Percentiles rank a stretch among this genome's conserved stretches.
Evolutionary conservation across 208 protist species (phyloP).

Genomic region (Strigomonas culicis): DNA sequence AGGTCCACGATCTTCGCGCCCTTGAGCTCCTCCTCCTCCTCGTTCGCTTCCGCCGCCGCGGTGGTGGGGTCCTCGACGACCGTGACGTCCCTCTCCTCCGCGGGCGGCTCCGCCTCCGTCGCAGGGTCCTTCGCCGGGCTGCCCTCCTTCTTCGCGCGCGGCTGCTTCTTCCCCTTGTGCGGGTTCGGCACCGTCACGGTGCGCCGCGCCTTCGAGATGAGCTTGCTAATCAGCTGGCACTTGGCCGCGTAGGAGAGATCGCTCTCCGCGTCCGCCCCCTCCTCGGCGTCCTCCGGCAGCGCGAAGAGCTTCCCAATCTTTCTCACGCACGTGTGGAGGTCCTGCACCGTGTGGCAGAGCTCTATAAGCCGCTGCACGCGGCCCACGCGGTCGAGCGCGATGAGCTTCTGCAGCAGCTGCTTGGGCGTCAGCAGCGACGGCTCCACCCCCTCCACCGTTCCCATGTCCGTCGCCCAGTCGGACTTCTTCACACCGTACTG

Average conservation of each 20-base stretch:
- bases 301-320: constrained; percentile 26
- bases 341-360: constrained; percentile 31
- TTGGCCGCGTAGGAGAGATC: constrained; percentile 38
- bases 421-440: constrained; percentile 50
- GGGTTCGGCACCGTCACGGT: constrained; percentile 19
- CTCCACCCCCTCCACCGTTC: constrained; percentile 18
- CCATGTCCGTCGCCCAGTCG: constrained; percentile 30
- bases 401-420: constrained; percentile 59
- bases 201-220: constrained; percentile 77
- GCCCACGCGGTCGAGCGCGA: constrained; percentile 46
- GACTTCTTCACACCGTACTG: constrained; percentile 57
- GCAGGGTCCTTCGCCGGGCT: no score
- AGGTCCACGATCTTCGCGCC: constrained; percentile 14
- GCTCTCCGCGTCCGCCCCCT: neutral
- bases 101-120: neutral
- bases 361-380: constrained; percentile 75
- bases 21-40: neutral
- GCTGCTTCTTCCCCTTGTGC: neutral
- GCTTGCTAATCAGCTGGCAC: constrained; percentile 75
- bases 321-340: constrained; percentile 40
- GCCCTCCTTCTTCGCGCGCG: neutral
- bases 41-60: neutral
- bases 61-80: neutral
- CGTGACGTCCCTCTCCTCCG: neutral
- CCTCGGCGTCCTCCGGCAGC: constrained; percentile 5